Evolutionary conservation across 75 land plant species (phyloP), one percentile per base, ranked within the genome.

Genomic region (Sequoiadendron giganteum): DNA sequence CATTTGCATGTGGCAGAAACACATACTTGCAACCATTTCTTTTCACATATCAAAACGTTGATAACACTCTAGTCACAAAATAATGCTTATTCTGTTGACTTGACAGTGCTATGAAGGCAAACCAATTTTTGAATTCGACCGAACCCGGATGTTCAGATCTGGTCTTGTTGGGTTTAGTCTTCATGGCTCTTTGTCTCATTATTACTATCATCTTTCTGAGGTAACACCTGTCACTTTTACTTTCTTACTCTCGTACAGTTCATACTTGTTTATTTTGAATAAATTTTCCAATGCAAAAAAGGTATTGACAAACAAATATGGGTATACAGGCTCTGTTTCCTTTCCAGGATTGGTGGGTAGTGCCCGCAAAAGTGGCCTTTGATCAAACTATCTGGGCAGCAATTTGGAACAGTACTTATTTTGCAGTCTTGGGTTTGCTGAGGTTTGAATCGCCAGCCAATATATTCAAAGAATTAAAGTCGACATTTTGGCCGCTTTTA

Each of bases 261-360:
- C 58, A 36, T 25, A 58, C 55, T 72, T 42, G 4, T 83, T 73
- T 73, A 87, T 5, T 39, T 85, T 38, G 32, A 85, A 39, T 54
- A 21, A 39, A 75, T n/a, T 49, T 61, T 79, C 38, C 58, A 1
- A 68, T 75, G 30, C 84, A 47, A 45, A 82, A 82, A 19, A 82
- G 65, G 45, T 82, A 32, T 13, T 85, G 82, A 52, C 73, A 56
- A 76, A 70, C 19, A 25, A 56, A n/a, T 10, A 45, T 72, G 80
- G 84, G 79, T 40, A 87, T 93, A 68, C 94, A 96, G 99, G 93
- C 87, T 15, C 90, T 97, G 18, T 97, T 97, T 77, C 99, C 99
- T 56, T 97, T 93, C 90, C 88, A 97, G 43, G 96, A 90, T 36
- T 97, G 99, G 99, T 97, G 99, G 99, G 99, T 96, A 43, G 99